Evolutionary conservation across 192 early-diverging fungal genomes (phyloP).

Genomic region (Coemansia sp.): DNA sequence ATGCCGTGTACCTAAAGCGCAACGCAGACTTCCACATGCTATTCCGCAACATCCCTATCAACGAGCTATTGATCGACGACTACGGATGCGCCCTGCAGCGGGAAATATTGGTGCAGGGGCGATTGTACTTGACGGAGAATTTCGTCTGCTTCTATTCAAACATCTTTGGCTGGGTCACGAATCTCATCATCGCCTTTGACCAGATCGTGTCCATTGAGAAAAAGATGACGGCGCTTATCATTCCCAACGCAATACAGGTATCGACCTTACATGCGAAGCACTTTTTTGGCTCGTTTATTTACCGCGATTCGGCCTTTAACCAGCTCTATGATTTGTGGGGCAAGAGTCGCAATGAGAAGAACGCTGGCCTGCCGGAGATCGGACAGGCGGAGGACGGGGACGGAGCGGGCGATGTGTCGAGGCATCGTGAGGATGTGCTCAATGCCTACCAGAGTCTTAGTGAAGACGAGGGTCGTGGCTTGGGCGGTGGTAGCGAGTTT

Average conservation of each 20-base stretch:
- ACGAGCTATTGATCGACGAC: constrained; percentile 63
- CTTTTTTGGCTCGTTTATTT: constrained; percentile 85
- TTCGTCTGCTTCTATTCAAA: constrained; percentile 85
- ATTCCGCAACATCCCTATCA: constrained; percentile 58
- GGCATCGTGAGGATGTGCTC: constrained; percentile 32
- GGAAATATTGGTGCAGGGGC: constrained; percentile 86
- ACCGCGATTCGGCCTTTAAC: constrained; percentile 78
- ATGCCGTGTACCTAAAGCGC: constrained; percentile 58
- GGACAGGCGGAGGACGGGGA: constrained; percentile 42
- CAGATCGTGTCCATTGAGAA: constrained; percentile 88
- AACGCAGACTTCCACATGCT: constrained; percentile 60
- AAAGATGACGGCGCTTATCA: constrained; percentile 78
- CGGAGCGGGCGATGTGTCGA: constrained; percentile 43
- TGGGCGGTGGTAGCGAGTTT: not conserved
- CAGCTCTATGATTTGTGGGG: constrained; percentile 71
- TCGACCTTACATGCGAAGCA: constrained; percentile 73
- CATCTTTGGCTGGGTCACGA: constrained; percentile 90
- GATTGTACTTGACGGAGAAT: constrained; percentile 80
- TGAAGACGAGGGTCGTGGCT: constrained; percentile 19
- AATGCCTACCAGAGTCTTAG: constrained; percentile 52
- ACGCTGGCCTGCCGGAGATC: constrained; percentile 48
- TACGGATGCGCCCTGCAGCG: constrained; percentile 86
- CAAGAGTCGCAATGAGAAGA: constrained; percentile 45
- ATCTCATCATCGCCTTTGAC: constrained; percentile 70
- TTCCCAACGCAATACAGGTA: constrained; percentile 88